Base-by-base conservation (phyloP, 306 rosid genomes). In the Canavalia ensiformis region DNA sequence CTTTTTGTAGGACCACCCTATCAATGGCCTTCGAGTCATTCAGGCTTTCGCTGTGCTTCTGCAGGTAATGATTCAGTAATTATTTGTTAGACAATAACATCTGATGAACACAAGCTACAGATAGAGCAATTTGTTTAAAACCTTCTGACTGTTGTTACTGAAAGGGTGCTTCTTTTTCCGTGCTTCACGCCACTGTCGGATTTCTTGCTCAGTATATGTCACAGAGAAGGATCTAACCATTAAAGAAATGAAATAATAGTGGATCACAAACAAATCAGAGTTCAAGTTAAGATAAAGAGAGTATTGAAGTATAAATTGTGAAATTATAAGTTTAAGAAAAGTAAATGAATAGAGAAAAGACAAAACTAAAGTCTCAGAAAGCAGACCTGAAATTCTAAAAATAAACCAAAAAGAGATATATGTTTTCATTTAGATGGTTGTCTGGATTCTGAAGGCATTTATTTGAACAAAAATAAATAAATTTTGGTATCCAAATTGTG, bases 141-240 rank as follows among this genome's bases (percentile, higher is more conserved):
- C 99, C 97, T 91, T 87, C 81, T 87, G 85, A 49, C 78, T 2
- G 83, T 83, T 88, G 65, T 67, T 74, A 52, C 74, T 85, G 78
- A 80, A 87, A 28, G 99, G 99, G 80, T 76, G 91, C 78, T 91
- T 90, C 85, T 86, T 95, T 84, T 78, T 85, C 68, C 99, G 91
- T 39, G 92, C 93, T 79, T 95, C 94, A 80, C 96, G 92, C 99
- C 99, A 95, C 81, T 84, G 90, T 75, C 66, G 85, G 69, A 93
- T 87, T 89, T 95, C 99, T 87, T 83, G 90, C 77, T 90, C 90
- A 13, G 98, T 51, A 72, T 90, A 95, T 68, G 76, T 83, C 74
- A 75, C 67, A 52, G 73, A 45, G 66, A 75, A 79, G 45, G 91
- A 66, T 81, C 98, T 95, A 73, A 64, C 74, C 82, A 78, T 82